Evolutionary conservation across 441 rosid species (phyloP), one percentile per base, ranked within the genome.

Genomic region (Biscutella laevigata): DNA sequence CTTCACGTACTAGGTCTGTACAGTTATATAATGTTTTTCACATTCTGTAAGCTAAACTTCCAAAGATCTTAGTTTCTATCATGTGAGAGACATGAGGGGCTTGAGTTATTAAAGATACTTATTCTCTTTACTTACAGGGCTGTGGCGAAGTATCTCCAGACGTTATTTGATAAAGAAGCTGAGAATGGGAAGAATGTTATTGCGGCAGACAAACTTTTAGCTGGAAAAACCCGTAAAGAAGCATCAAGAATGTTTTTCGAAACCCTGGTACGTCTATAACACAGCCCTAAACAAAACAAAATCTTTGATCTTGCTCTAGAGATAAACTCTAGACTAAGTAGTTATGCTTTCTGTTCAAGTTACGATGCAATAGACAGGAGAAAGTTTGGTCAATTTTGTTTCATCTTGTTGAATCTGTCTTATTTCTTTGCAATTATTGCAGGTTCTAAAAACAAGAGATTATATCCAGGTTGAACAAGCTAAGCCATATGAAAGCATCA

Each of bases 221-320:
- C 79, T 32, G 92, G 94, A 49, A 94, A 94, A 83, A 94, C 99
- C 25, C 94, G 96, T 41, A 94, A 87, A 73, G 99, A 94, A 72
- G 99, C 99, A 24, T 84, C 97, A 1, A 84, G 99, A 67, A 77
- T 94, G 99, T 94, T 94, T 64, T 94, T 94, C 10, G 99, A 94
- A 69, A 82, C 97, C 47, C 72, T 94, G 96, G 99, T 94, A 83
- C 52, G 89, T 52, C 26, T 19, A 19, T 47, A 14, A 53, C 10
- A 29, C 59, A 55, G 30, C 16, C 27, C 17, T 6, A 5, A 17
- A 39, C 25, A 9, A 8, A 39, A 36, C 7, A 26, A 29, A 53
- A 6, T 21, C 41, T 46, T n/a, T 28, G 40, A 27, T 20, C 7
- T 24, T 48, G 24, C 43, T 54, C 45, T 42, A 17, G 44, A n/a